A percentile compares a stretch with the other conserved stretches of the same genome.
These are phyloP conservation scores for Solanum sitiens DNA, from an alignment of 257 asterid species.

Conservation along the genomic window DNA sequence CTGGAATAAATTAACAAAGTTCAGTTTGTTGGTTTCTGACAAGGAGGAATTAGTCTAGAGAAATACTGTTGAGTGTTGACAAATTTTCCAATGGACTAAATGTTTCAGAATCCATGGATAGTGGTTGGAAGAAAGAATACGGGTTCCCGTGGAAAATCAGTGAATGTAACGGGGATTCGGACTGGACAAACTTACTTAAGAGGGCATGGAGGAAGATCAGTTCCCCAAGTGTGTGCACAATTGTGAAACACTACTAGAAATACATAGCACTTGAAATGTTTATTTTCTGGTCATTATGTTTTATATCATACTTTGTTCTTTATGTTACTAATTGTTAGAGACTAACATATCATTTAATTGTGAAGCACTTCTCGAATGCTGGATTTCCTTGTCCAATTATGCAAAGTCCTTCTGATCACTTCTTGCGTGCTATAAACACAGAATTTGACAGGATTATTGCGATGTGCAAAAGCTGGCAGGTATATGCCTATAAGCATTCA, in stretches of 20 bases:
- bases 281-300: not conserved
- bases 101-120: not conserved
- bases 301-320: not conserved
- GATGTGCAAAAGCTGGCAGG: conserved; percentile 99
- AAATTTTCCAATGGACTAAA: not conserved
- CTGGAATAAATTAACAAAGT: not conserved
- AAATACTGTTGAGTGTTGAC: not conserved
- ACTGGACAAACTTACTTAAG: not conserved
- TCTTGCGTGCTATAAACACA: conserved; percentile 93
- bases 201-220: not conserved
- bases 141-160: not conserved
- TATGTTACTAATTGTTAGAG: not conserved
- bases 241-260: not conserved
- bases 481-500: conserved; percentile 12
- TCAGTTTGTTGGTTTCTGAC: not conserved
- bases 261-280: not conserved
- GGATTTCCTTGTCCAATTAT: conserved; percentile 99
- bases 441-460: conserved; percentile 97
- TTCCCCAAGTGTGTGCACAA: not conserved
- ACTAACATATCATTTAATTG: not conserved
- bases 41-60: not conserved
- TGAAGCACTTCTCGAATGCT: conserved; percentile 98
- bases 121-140: not conserved
- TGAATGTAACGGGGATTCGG: not conserved
- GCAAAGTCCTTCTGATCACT: conserved; percentile 99